Conservation (phyloP, 352 stramenopile genomes). For the Pythium myriotylum region DNA sequence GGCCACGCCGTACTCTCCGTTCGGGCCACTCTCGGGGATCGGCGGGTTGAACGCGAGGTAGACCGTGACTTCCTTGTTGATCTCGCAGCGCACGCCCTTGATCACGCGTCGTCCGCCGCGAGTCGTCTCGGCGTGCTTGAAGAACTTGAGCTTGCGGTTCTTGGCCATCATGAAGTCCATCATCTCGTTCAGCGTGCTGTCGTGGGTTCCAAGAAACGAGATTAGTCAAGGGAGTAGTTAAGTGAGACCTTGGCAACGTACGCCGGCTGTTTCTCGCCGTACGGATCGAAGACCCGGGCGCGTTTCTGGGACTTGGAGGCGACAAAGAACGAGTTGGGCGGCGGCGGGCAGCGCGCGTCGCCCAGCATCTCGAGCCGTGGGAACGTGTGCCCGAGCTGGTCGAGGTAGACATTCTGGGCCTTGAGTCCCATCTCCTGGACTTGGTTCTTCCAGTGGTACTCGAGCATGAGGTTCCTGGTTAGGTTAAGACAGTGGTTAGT, state of each 20-base stretch:
- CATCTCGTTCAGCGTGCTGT: conserved; percentile 83
- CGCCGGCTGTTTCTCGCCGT: conserved; percentile 81
- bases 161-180: conserved; percentile 91
- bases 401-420: conserved; percentile 79
- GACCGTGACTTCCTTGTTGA: conserved; percentile 87
- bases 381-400: conserved; percentile 71
- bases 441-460: conserved; percentile 91
- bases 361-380: conserved; percentile 83
- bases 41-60: conserved; percentile 80
- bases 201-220: neutral
- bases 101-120: conserved; percentile 84
- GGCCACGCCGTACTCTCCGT: conserved; percentile 77
- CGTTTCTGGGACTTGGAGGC: conserved; percentile 81
- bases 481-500: conserved; percentile 1
- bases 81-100: conserved; percentile 83
- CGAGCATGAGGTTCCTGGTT: conserved; percentile 74
- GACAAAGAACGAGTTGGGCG: conserved; percentile 70
- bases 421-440: conserved; percentile 87
- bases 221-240: neutral
- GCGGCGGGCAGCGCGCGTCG: conserved; percentile 73
- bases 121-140: conserved; percentile 86
- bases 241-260: too few relatives aligned
- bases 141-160: conserved; percentile 89
- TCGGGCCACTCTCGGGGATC: conserved; percentile 79
- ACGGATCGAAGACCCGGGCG: conserved; percentile 79